phyloP scores from a whole-genome alignment of 2,329 filamentous ascomycete species.

The Exophiala alcalophila region DNA sequence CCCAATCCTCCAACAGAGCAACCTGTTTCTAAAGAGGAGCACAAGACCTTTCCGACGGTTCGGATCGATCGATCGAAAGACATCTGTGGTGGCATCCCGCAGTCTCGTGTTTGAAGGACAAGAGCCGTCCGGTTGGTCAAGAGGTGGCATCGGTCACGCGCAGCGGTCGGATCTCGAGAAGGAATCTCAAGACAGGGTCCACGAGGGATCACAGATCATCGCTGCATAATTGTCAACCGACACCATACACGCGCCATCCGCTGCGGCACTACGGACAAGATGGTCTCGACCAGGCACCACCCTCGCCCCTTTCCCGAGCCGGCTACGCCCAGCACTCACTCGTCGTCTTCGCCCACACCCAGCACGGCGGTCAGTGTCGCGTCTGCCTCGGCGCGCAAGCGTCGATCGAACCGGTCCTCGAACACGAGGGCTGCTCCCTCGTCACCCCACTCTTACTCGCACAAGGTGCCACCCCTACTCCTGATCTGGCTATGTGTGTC shows the following conservation, averaged over 20 bases:
- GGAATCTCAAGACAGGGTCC: no score
- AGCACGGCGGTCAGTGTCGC: constrained; percentile 6
- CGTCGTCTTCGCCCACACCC: constrained; percentile 8
- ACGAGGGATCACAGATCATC: no score
- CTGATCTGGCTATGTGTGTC: constrained; percentile 72
- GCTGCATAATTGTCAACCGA: no score
- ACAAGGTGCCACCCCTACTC: constrained; percentile 58
- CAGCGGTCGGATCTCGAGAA: no score
- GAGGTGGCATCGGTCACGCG: no score
- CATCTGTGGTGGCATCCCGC: no score
- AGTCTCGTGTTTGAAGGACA: neutral
- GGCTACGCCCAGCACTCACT: constrained; percentile 26
- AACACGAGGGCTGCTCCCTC: constrained; percentile 12
- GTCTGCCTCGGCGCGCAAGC: constrained; percentile 12
- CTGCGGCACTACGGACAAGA: constrained; percentile 31
- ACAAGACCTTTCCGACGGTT: no score
- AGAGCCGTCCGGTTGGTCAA: no score
- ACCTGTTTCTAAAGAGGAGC: no score
- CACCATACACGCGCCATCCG: no score
- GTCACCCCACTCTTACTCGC: constrained; percentile 47
- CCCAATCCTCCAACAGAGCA: no score
- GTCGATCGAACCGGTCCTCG: constrained; percentile 29
- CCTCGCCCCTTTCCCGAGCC: constrained; percentile 49
- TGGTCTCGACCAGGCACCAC: constrained; percentile 58
- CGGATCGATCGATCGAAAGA: no score